Conservation (phyloP, 306 rosid genomes). For the Boehmeria nivea region DNA sequence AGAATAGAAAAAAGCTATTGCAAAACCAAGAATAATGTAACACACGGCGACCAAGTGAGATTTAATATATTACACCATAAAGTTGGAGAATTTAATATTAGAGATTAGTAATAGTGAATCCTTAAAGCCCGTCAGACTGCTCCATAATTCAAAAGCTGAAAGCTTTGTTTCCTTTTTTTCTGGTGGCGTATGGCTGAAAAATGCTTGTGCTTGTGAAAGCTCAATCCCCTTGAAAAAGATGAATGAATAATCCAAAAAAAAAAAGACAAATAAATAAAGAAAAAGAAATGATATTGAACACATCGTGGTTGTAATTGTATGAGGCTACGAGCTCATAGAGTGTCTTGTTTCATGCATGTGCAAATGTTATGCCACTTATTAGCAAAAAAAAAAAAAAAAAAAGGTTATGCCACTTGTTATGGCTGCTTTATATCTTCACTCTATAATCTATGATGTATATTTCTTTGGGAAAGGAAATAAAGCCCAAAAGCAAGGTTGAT, state of each 20-base stretch:
- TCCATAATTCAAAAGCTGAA: slow-evolving; percentile 8
- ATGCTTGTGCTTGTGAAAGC: not conserved
- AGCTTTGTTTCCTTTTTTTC: not conserved
- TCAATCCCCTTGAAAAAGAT: too few species aligned
- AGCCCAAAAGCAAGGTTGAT: slow-evolving; percentile 29
- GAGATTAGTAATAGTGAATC: slow-evolving; percentile 1
- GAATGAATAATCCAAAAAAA: too few species aligned
- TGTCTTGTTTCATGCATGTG: slow-evolving; percentile 25
- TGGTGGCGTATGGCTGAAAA: slow-evolving; percentile 1
- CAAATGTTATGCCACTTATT: slow-evolving; percentile 22
- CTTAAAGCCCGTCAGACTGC: slow-evolving; percentile 9
- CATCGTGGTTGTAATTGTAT: not conserved
- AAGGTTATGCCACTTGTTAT: slow-evolving; percentile 23
- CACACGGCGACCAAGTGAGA: too few species aligned
- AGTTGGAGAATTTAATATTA: too few species aligned
- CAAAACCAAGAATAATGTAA: too few species aligned
- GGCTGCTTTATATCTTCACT: slow-evolving; percentile 32
- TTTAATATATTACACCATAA: too few species aligned
- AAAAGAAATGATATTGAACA: not conserved
- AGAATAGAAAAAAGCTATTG: too few species aligned
- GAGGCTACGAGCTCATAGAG: not conserved
- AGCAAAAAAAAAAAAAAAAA: too few species aligned
- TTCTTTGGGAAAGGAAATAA: slow-evolving; percentile 29
- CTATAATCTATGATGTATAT: too few species aligned
- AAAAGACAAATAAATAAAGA: too few species aligned